A percentile compares a stretch with the other conserved stretches of the same genome.
Evolutionary conservation across 345 rosid species (phyloP).

Genomic region (rapeseed (Brassica napus)): DNA sequence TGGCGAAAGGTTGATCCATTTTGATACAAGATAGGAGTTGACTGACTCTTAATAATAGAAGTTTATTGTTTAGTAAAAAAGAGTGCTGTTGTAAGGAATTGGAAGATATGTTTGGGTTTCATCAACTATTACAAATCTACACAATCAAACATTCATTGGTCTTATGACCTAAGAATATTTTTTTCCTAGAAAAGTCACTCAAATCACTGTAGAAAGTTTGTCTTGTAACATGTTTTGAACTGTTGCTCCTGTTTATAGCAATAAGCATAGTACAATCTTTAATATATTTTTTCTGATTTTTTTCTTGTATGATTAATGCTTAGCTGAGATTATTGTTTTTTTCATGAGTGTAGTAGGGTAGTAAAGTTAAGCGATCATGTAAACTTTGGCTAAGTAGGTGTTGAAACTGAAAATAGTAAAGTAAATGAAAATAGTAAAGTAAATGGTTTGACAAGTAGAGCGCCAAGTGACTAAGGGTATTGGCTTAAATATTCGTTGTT

Average conservation of each 20-base stretch:
- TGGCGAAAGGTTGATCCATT: slow-evolving; percentile 11
- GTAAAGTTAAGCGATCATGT: neutral
- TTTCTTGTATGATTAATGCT: neutral
- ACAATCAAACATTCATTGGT: slow-evolving; percentile 4
- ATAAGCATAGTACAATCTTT: slow-evolving; percentile 2
- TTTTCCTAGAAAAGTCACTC: neutral
- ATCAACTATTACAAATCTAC: slow-evolving; percentile 6
- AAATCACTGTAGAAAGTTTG: neutral
- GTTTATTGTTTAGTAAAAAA: neutral
- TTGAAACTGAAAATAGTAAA: neutral
- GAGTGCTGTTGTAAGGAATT: slow-evolving; percentile 12
- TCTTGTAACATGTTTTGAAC: slow-evolving; percentile 1
- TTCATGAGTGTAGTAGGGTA: neutral
- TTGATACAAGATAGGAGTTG: slow-evolving; percentile 15
- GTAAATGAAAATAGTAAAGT: neutral
- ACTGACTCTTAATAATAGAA: slow-evolving; percentile 11
- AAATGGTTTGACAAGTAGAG: neutral
- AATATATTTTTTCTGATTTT: neutral
- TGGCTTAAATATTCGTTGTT: neutral
- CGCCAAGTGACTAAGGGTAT: neutral
- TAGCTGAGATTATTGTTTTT: neutral
- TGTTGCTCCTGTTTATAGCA: slow-evolving; percentile 4
- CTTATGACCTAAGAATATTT: neutral
- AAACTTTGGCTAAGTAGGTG: slow-evolving; percentile 5
- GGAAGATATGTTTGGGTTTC: slow-evolving; percentile 17